Evolutionary conservation across 2,329 filamentous ascomycete genomes (phyloP).

Genomic region (Colletotrichum orbiculare): DNA sequence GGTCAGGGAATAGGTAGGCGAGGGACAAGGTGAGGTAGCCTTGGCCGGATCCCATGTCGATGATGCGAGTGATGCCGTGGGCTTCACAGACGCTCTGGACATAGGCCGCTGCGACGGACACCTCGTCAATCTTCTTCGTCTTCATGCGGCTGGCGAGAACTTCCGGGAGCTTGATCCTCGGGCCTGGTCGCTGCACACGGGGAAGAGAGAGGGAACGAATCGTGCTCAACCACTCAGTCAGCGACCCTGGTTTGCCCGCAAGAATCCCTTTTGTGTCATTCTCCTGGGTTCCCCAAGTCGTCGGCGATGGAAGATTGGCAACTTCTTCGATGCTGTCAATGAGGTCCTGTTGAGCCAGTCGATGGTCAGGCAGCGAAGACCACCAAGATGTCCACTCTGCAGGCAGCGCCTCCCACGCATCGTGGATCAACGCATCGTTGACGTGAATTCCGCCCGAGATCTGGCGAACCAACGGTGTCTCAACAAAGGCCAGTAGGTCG

Average conservation of each 20-base stretch:
- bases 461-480: slow-evolving; percentile 44
- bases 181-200: slow-evolving; percentile 38
- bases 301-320: background rate
- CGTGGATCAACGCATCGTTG: slow-evolving; percentile 46
- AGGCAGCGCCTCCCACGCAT: slow-evolving; percentile 45
- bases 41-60: slow-evolving; percentile 41
- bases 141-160: slow-evolving; percentile 43
- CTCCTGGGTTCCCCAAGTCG: background rate
- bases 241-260: slow-evolving; percentile 4
- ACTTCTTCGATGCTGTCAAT: slow-evolving; percentile 43
- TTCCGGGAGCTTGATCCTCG: slow-evolving; percentile 37
- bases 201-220: slow-evolving; percentile 24
- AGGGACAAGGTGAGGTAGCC: slow-evolving; percentile 46
- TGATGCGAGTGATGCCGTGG: slow-evolving; percentile 41
- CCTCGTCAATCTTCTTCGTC: slow-evolving; percentile 45
- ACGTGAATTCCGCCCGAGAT: slow-evolving; percentile 49
- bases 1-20: slow-evolving; percentile 43
- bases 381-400: slow-evolving; percentile 46
- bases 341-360: slow-evolving; percentile 44
- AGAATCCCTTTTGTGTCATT: background rate
- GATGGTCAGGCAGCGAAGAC: slow-evolving; percentile 43
- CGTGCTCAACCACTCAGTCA: slow-evolving; percentile 4
- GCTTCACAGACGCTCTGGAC: slow-evolving; percentile 40
- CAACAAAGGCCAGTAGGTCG: slow-evolving; percentile 40
- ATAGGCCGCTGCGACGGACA: slow-evolving; percentile 43